These are phyloP conservation scores for Boletellus dicymbophilus DNA, from an alignment of 1,284 basidiomycete species.

Conservation along the genomic window DNA sequence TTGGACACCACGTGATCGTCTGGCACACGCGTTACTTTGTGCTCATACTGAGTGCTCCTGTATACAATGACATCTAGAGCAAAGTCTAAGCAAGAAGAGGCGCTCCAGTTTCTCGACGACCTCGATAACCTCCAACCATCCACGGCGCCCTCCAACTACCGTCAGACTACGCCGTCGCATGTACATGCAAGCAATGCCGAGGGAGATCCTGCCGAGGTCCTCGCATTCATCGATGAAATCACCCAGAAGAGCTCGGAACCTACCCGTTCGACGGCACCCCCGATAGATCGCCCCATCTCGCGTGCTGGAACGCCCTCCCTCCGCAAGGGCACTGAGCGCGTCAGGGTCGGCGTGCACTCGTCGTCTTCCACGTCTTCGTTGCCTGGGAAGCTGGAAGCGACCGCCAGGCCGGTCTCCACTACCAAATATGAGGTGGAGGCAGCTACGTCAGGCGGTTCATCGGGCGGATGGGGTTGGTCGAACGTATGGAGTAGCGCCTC, in stretches of 20 bases:
- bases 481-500: slow-evolving; percentile 88
- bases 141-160: slow-evolving; percentile 21
- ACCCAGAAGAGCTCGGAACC: slow-evolving; percentile 86
- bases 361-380: slow-evolving; percentile 42
- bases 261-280: slow-evolving; percentile 54
- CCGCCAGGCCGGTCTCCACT: slow-evolving; percentile 21
- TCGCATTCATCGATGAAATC: slow-evolving; percentile 94
- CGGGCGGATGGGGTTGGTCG: slow-evolving; percentile 74
- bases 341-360: slow-evolving; percentile 56
- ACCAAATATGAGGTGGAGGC: slow-evolving; percentile 24
- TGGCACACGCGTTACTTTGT: no score
- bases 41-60: no score
- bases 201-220: slow-evolving; percentile 74
- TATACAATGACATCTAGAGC: slow-evolving; percentile 59
- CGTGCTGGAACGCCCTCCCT: slow-evolving; percentile 72
- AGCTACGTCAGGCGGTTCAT: slow-evolving; percentile 26
- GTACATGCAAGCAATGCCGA: slow-evolving; percentile 34
- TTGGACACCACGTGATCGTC: slow-evolving; percentile 19
- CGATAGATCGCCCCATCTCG: slow-evolving; percentile 60
- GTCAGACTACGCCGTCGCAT: slow-evolving; percentile 22
- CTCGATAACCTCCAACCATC: slow-evolving; percentile 48
- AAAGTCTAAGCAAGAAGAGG: slow-evolving; percentile 88
- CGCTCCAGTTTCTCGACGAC: slow-evolving; percentile 87
- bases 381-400: slow-evolving; percentile 35
- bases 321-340: slow-evolving; percentile 76